Base-by-base conservation (phyloP, 129 eudicot genomes). In the Arctium lappa region DNA sequence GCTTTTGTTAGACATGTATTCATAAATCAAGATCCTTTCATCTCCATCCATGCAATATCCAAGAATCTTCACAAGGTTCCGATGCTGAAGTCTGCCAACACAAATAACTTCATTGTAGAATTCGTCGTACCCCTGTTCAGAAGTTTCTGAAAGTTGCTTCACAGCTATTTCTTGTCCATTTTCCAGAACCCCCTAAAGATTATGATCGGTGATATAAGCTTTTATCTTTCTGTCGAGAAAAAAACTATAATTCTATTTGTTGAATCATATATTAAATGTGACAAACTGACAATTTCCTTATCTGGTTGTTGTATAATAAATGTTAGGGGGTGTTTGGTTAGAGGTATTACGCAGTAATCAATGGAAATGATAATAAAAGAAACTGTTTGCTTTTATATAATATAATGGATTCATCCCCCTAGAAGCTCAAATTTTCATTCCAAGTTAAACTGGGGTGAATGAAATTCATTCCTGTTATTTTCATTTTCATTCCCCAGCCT, bases 1-100 rank as follows among this genome's bases (percentile, higher is more conserved):
- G 76, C 90, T 82, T 80, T 79, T 87, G 72, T 87, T 87, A 18
- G 87, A 85, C 87, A 87, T 68, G 87, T 83, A 87, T 71, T 88
- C 90, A 75, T 88, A 88, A 27, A 88, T 68, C 71, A 88, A 32
- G 86, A 88, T 85, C 73, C 40, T 85, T 50, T 85, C 85, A 6
- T 79, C 84, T 78, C 81, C 76, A 69, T 87, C 75, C 72, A 80
- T 77, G 81, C 90, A 87, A 50, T 81, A 87, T 7, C 90, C 90
- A 37, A 82, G 68, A 76, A 87, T 83, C 65, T 75, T 77, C 37
- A 87, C 85, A 74, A 87, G 90, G 66, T 87, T 87, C 38, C 83
- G 75, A 66, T 87, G 90, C 69, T 84, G 90, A 62, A 87, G 88
- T 84, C 74, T 87, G 34, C 86, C 84, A 62, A 84, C 85, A 42